Conservation (phyloP, 106 monocot species). For the Platanthera guangdongensis region DNA sequence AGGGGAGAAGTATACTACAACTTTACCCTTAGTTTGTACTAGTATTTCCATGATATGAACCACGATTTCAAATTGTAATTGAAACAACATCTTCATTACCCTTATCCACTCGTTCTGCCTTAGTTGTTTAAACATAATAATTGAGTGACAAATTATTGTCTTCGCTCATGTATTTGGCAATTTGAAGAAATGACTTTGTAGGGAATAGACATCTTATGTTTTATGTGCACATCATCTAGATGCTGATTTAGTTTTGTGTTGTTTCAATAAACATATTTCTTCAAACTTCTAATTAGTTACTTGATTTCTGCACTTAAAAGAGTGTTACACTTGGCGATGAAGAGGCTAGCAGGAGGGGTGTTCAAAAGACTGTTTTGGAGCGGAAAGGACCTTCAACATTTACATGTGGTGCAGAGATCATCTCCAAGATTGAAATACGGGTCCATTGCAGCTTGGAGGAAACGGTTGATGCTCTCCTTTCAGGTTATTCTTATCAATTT, state of each 20-base stretch:
- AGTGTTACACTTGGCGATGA: slow-evolving; percentile 93
- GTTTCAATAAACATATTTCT: neutral
- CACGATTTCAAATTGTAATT: too few species aligned
- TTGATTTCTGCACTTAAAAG: slow-evolving; percentile 24
- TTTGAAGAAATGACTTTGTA: neutral
- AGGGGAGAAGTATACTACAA: too few species aligned
- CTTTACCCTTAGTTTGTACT: too few species aligned
- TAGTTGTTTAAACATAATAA: too few species aligned
- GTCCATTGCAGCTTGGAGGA: slow-evolving; percentile 66
- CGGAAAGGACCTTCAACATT: slow-evolving; percentile 87
- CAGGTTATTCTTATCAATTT: slow-evolving; percentile 35
- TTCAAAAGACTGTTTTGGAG: slow-evolving; percentile 76
- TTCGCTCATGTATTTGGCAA: neutral
- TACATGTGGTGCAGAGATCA: slow-evolving; percentile 71
- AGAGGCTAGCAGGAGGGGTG: slow-evolving; percentile 78
- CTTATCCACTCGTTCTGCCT: too few species aligned
- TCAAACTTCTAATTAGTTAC: neutral
- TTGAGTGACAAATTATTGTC: neutral
- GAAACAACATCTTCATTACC: too few species aligned
- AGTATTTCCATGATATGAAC: too few species aligned
- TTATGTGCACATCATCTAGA: neutral
- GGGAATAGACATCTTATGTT: neutral
- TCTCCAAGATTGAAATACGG: slow-evolving; percentile 75
- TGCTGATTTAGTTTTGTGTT: neutral
- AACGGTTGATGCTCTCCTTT: slow-evolving; percentile 85